These are phyloP conservation scores for Colletotrichum kahawae DNA, from an alignment of 2,329 filamentous ascomycete genomes.

Conservation along the genomic window DNA sequence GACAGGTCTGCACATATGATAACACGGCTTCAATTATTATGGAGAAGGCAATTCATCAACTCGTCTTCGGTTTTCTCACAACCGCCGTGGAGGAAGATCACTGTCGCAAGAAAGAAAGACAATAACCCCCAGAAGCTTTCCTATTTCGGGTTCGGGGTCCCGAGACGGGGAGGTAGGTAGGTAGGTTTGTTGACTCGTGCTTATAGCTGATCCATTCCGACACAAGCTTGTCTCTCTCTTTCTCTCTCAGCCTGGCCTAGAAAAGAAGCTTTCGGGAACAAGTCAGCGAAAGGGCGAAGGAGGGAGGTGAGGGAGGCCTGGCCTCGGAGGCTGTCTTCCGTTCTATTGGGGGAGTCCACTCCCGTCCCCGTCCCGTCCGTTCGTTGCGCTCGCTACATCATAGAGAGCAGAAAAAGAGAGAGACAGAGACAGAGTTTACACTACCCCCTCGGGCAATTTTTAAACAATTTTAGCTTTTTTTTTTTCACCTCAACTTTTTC, in stretches of 20 bases:
- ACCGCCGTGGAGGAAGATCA: background rate
- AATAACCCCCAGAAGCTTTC: background rate
- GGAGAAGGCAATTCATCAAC: background rate
- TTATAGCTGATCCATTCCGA: background rate
- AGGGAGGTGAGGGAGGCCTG: background rate
- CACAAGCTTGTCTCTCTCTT: too few species aligned
- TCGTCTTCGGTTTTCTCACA: background rate
- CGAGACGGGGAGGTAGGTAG: background rate
- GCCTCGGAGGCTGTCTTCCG: background rate
- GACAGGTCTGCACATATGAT: background rate
- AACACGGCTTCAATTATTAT: background rate
- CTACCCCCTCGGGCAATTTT: background rate
- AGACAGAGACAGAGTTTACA: background rate
- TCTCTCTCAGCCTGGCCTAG: background rate
- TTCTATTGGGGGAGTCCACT: background rate
- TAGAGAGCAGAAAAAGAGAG: background rate
- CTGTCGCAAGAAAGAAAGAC: background rate
- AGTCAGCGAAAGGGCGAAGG: background rate
- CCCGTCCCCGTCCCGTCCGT: background rate
- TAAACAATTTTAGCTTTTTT: background rate
- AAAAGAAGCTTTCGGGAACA: background rate
- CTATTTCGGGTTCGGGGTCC: background rate
- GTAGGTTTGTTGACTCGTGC: background rate
- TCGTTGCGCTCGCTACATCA: background rate
- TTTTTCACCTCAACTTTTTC: background rate